A percentile compares a stretch with the other conserved stretches of the same genome.
Conservation (phyloP, 75 land plant species). For the Chamaecyparis obtusa region DNA sequence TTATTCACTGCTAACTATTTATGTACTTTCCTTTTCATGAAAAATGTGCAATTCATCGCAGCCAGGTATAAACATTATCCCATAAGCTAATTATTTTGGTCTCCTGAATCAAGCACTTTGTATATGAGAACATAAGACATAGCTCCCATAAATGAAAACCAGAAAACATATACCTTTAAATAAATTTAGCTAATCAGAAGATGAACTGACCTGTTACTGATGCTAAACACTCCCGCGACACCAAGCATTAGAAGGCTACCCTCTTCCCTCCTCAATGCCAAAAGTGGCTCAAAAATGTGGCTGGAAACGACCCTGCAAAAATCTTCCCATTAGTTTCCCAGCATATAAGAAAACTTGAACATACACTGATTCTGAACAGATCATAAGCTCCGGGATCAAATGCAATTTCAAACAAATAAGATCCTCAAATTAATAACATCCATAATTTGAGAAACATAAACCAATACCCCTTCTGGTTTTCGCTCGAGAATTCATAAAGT, state of each 20-base stretch:
- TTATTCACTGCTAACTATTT: not conserved
- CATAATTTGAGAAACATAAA: not conserved
- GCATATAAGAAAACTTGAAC: slow-evolving; percentile 7
- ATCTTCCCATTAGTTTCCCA: not conserved
- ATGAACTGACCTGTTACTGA: slow-evolving; percentile 20
- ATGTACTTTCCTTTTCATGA: not conserved
- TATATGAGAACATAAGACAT: too few relatives aligned
- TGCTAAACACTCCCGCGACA: slow-evolving; percentile 40
- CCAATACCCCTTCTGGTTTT: not conserved
- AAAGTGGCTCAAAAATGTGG: slow-evolving; percentile 24
- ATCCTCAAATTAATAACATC: slow-evolving; percentile 6
- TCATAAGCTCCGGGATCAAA: not conserved
- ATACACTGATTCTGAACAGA: not conserved
- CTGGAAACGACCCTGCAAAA: slow-evolving; percentile 20
- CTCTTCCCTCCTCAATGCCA: slow-evolving; percentile 33
- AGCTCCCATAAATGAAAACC: not conserved
- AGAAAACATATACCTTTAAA: not conserved
- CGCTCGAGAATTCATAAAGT: not conserved
- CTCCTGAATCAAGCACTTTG: not conserved
- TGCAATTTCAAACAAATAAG: not conserved
- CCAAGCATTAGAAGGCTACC: slow-evolving; percentile 47
- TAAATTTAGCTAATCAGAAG: not conserved
- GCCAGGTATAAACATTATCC: not conserved
- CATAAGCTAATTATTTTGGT: not conserved
- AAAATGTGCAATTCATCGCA: not conserved